Base-by-base conservation (phyloP, 495 filamentous ascomycete genomes). In the Letharia lupina region DNA sequence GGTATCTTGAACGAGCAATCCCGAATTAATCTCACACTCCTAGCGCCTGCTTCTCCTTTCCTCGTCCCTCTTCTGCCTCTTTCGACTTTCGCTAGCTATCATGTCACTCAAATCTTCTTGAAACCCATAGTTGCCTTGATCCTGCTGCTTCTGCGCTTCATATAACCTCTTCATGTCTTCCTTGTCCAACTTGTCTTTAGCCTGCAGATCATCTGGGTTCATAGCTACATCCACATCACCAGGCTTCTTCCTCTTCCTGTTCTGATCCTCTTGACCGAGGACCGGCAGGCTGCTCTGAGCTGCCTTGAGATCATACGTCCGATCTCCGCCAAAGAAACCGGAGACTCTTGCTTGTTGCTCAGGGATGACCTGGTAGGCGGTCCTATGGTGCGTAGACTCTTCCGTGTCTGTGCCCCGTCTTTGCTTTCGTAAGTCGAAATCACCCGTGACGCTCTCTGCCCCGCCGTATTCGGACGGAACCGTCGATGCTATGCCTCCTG, bases 31-130 rank as follows among this genome's bases (percentile, higher is more conserved):
- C 64, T 54, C 60, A 48, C 15, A 40, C 28, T 42, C 39, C 64
- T 73, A 83, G 48, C 80, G 76, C 72, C 78, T 81, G 28, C 77
- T 78, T 62, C 82, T 79, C 74, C 82, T 84, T 75, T 95, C 90
- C 75, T 93, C 89, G 68, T 97, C 92, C 68, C 87, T 82, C 80
- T 91, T 92, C 73, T 90, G 80, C 75, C 91, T 81, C 79, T 97
- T 97, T 64, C 91, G 83, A 73, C 87, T 92, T 77, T 98, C 94
- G 68, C 88, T 87, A 42, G 91, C 92, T 80, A 98, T 96, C 93
- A 98, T 96, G 72, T 96, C 89, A 73, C 87, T 95, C 60, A 98
- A 76, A 75, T 96, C 94, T 71, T 98, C 94, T 75, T 96, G 90
- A 75, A 93, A 91, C 15, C 83, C 85, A 86, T 91, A 94, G 67